Conservation (phyloP, 2,329 filamentous ascomycete genomes). For the Rosellinia necatrix region DNA sequence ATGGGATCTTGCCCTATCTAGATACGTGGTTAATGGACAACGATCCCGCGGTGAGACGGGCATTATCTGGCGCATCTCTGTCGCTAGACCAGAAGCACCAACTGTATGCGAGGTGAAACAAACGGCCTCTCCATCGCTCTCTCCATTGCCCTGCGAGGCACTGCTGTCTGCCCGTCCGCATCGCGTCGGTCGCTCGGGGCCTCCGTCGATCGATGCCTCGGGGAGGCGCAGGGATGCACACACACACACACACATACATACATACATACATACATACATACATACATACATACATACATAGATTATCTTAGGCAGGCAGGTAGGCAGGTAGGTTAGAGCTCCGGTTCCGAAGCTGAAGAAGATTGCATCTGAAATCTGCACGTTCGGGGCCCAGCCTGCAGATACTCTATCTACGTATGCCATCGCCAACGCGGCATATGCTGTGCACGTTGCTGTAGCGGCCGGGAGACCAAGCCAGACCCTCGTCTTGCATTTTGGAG, state of each 20-base stretch:
- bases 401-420: background rate
- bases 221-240: slow-evolving; percentile 17
- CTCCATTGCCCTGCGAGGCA: slow-evolving; percentile 13
- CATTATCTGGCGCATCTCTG: no score
- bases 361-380: no score
- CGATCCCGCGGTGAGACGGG: no score
- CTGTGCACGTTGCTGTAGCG: slow-evolving; percentile 13
- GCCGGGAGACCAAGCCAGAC: no score
- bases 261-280: background rate
- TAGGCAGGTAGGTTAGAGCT: background rate
- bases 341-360: no score
- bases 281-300: background rate
- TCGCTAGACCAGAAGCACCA: background rate
- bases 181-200: slow-evolving; percentile 5
- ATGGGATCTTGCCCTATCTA: background rate
- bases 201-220: slow-evolving; percentile 10
- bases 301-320: background rate
- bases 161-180: background rate
- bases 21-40: no score
- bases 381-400: background rate
- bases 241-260: background rate
- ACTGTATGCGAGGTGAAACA: no score
- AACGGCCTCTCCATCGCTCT: no score
- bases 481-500: no score
- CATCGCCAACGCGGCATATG: background rate